A percentile compares a stretch with the other conserved stretches of the same genome.
phyloP scores from a whole-genome alignment of 1,139 yeast genomes.

The Candida labiduridarum region DNA sequence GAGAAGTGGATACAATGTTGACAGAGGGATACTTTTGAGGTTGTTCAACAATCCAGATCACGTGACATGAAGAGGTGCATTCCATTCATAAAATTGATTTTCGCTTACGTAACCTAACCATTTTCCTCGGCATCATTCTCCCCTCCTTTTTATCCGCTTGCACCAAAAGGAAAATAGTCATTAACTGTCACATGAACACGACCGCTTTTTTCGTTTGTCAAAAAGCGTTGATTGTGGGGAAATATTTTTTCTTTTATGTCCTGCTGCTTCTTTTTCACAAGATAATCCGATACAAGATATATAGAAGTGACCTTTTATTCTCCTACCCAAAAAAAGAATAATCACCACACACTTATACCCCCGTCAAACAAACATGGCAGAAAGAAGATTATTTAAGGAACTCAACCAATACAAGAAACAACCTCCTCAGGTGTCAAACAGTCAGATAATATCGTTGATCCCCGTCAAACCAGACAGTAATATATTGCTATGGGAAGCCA shows the following conservation, averaged over 20 bases:
- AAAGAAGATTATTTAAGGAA: conserved; percentile 33
- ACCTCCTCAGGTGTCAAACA: conserved; percentile 26
- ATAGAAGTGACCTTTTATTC: neutral
- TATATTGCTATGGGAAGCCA: conserved; percentile 61
- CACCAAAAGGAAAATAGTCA: neutral
- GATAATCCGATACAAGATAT: neutral
- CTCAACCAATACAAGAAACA: conserved; percentile 24
- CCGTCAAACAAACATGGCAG: conserved; percentile 29
- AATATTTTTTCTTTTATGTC: too few species aligned
- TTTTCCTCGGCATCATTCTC: neutral
- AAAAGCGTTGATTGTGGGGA: neutral
- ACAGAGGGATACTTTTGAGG: neutral
- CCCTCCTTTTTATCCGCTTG: neutral
- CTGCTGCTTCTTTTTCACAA: neutral
- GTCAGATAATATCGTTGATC: conserved; percentile 42
- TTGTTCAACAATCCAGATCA: too few species aligned
- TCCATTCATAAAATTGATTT: neutral
- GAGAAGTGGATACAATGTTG: neutral
- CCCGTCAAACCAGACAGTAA: conserved; percentile 47
- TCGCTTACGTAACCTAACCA: neutral
- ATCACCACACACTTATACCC: neutral
- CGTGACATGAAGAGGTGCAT: neutral
- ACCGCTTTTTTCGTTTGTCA: neutral
- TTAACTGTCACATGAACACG: neutral
- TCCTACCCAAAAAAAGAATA: neutral